Percentiles rank a stretch among this genome's conserved stretches.
Conservation (phyloP, 371 early-diverging fungal species). For the Mortierella sp. region DNA sequence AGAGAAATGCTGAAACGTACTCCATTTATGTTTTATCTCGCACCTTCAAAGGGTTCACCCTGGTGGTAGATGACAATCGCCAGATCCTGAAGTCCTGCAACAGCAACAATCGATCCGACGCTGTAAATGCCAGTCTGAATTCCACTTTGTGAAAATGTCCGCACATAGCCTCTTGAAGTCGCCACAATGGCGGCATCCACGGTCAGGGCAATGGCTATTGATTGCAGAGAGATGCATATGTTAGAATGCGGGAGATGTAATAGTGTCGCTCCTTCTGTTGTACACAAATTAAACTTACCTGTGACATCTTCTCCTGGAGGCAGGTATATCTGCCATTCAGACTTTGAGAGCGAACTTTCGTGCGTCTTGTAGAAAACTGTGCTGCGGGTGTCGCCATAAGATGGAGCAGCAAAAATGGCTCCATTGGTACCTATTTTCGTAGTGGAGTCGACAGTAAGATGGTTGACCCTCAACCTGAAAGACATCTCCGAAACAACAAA, state of each 20-base stretch:
- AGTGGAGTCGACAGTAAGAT: not conserved
- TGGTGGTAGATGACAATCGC: constrained; percentile 71
- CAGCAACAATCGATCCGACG: constrained; percentile 76
- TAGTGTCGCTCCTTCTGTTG: not conserved
- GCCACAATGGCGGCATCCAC: constrained; percentile 76
- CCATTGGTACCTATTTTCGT: constrained; percentile 67
- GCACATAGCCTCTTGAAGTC: constrained; percentile 82
- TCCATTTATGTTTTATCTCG: not conserved
- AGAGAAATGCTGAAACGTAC: not conserved
- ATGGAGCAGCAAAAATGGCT: constrained; percentile 81
- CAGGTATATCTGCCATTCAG: constrained; percentile 85
- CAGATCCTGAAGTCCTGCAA: constrained; percentile 69
- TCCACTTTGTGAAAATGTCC: constrained; percentile 85
- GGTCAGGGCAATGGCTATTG: constrained; percentile 80
- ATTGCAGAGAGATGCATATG: not conserved
- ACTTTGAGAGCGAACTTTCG: constrained; percentile 77
- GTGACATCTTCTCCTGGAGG: constrained; percentile 76
- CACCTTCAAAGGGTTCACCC: constrained; percentile 62
- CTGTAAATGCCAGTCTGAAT: constrained; percentile 80
- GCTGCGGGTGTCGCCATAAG: constrained; percentile 58
- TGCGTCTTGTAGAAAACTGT: constrained; percentile 75
- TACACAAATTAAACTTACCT: constrained; percentile 43
- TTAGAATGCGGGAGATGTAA: not conserved
- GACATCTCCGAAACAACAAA: not conserved
- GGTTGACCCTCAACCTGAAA: not conserved